Percentiles rank a stretch among this genome's conserved stretches.
Evolutionary conservation across 176 grass and related monocot species (phyloP).

Genomic region (Paspalum vaginatum): DNA sequence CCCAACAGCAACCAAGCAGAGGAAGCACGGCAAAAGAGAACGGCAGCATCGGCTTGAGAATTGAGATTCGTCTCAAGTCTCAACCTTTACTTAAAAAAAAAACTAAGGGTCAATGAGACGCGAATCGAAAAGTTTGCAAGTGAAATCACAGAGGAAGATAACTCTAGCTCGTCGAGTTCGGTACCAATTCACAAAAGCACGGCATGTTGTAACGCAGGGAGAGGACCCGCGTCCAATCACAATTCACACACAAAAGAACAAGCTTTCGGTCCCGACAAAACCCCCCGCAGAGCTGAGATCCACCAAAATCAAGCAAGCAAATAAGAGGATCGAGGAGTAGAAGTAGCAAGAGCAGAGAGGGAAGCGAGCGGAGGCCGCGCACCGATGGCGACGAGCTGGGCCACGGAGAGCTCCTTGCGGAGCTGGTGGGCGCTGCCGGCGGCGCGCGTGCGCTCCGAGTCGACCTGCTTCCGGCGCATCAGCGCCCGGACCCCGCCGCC

Average conservation of each 20-base stretch:
- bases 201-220: neutral
- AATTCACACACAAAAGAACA: neutral
- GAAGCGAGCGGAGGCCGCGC: neutral
- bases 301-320: neutral
- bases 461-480: slow-evolving; percentile 93
- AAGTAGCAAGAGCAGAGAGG: neutral
- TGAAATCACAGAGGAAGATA: neutral
- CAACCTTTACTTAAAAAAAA: neutral
- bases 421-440: slow-evolving; percentile 61
- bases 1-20: slow-evolving; percentile 32
- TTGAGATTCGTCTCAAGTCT: slow-evolving; percentile 8
- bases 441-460: slow-evolving; percentile 67
- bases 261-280: slow-evolving; percentile 24
- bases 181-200: neutral
- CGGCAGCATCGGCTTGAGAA: neutral
- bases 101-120: neutral
- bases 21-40: slow-evolving; percentile 14
- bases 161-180: neutral
- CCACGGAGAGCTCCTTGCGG: slow-evolving; percentile 82
- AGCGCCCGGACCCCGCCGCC: slow-evolving; percentile 48
- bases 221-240: slow-evolving; percentile 12
- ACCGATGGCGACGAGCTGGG: slow-evolving; percentile 86
- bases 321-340: neutral
- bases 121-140: neutral
- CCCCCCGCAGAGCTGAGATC: neutral